Evolutionary conservation across 106 monocot genomes (phyloP), one percentile per base, ranked within the genome.

Genomic region (Dendrobium nobile): DNA sequence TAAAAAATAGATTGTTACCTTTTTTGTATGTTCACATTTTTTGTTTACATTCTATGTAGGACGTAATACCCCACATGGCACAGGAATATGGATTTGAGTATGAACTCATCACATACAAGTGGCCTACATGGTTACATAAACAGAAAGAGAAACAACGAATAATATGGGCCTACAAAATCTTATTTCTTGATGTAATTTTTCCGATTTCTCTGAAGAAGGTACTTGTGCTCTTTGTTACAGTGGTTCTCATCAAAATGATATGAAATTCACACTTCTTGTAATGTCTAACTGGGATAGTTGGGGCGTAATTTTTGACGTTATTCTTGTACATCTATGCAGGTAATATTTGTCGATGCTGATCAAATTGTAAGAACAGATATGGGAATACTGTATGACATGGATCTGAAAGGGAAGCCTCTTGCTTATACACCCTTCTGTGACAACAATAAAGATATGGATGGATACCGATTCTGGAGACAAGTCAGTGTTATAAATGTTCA

Each of bases 341-440:
- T 99, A 75, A 99, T 99, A 82, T 99, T 99, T 87, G 98, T 99
- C 78, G 98, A 99, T 79, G 98, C 98, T 48, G 98, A 99, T 89
- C 98, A 99, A 85, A 79, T 99, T 82, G 95, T 99, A 37, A 91
- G 98, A 45, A 84, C 98, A 41, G 92, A 99, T 82, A 93, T 99
- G 98, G 98, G 98, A 83, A 95, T 91, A 75, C 84, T 99, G 13
- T 99, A 99, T 88, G 95, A 99, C 83, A 95, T 99, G 98, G 89
- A 99, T 79, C 83, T 99, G 76, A 95, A 93, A 87, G 98, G 98
- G 82, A 88, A 80, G 59, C 91, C 98, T 51, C 95, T 99, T 80
- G 98, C 98, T 27, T 99, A 99, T 77, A 99, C 98, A 5, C 98
- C 98, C 9, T 99, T 99, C 80, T 99, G 98, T 84, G 98, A 99